Evolutionary conservation across 306 rosid genomes (phyloP), one percentile per base, ranked within the genome.

Genomic region (Malus fusca): DNA sequence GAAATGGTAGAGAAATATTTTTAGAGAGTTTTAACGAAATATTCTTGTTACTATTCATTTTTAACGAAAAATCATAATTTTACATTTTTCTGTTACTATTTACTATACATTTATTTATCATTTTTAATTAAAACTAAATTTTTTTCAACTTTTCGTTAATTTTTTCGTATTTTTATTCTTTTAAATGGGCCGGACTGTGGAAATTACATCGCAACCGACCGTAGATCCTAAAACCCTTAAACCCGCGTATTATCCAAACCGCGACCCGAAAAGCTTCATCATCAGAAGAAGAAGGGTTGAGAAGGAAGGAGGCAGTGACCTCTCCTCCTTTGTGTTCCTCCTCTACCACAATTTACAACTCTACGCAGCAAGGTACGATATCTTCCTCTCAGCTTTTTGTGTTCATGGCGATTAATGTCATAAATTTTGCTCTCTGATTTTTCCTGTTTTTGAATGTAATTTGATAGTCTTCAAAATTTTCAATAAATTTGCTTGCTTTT

Each of bases 1-100:
- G 42, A 37, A 2, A 37, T 37, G 0, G 42, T 6, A 1, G 42
- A 37, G 10, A 37, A 37, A 37, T 6, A 1, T 37, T 37, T 37
- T 37, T 1, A 37, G 3, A 26, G 3, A 26, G 3, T 26, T 26
- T 26, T 26, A 26, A 26, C 28, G 28, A 26, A 5, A 33, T 33
- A 26, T 0, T 26, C 28, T 0, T 0, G 28, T 26, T 30, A 30
- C 0, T 30, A 30, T 30, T 30, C 4, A 30, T 3, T 30, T 30
- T 30, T 30, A 30, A 30, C 31, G 0, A 30, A 30, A 30, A 30
- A 3, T 3, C 4, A 30, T 0, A 30, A 3, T 30, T 30, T 30
- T 0, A 30, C 0, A 0, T 30, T 30, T 30, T 30, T 3, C 4
- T 30, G 0, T 0, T 30, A 30, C 31, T 30, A 30, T 30, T 30